A percentile compares a stretch with the other conserved stretches of the same genome.
Evolutionary conservation across 1,284 basidiomycete genomes (phyloP).

Genomic region (Entoloma clypeatum): DNA sequence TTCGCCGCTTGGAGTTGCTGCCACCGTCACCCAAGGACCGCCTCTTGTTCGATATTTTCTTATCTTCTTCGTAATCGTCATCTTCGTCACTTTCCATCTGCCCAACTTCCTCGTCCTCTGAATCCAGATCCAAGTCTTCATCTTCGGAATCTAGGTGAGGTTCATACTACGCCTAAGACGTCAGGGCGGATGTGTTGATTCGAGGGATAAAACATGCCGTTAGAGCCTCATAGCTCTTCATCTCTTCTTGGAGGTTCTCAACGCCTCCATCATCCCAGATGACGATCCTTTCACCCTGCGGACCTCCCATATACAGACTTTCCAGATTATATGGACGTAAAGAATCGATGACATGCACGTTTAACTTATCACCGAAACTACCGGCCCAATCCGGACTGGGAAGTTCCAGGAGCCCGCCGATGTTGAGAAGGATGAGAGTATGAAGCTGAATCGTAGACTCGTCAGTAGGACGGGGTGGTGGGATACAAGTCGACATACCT

Average conservation of each 20-base stretch:
- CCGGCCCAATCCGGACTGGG: conserved; percentile 74
- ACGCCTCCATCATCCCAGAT: conserved; percentile 91
- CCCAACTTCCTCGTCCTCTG: conserved; percentile 39
- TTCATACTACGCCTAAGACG: conserved; percentile 50
- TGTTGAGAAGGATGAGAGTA: conserved; percentile 88
- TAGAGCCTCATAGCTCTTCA: conserved; percentile 75
- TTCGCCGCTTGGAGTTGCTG: conserved; percentile 46
- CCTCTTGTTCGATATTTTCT: conserved; percentile 52
- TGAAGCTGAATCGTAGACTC: conserved; percentile 58
- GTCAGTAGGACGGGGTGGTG: conserved; percentile 1
- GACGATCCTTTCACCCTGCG: conserved; percentile 67
- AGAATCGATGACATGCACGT: conserved; percentile 93
- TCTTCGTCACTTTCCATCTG: conserved; percentile 45
- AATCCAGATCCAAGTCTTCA: conserved; percentile 46
- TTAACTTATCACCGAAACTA: conserved; percentile 54
- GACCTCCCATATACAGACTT: conserved; percentile 79
- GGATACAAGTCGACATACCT: conserved; percentile 46
- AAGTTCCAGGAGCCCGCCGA: conserved; percentile 87
- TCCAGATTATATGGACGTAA: conserved; percentile 88
- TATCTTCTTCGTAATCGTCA: conserved; percentile 45
- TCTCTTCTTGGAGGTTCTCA: conserved; percentile 58
- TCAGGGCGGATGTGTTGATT: conserved; percentile 8
- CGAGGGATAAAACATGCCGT: conserved; percentile 43
- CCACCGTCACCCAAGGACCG: conserved; percentile 44
- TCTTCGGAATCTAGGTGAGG: conserved; percentile 71